Conservation (phyloP, 2,329 filamentous ascomycete genomes). For the Bipolaris victoriae region DNA sequence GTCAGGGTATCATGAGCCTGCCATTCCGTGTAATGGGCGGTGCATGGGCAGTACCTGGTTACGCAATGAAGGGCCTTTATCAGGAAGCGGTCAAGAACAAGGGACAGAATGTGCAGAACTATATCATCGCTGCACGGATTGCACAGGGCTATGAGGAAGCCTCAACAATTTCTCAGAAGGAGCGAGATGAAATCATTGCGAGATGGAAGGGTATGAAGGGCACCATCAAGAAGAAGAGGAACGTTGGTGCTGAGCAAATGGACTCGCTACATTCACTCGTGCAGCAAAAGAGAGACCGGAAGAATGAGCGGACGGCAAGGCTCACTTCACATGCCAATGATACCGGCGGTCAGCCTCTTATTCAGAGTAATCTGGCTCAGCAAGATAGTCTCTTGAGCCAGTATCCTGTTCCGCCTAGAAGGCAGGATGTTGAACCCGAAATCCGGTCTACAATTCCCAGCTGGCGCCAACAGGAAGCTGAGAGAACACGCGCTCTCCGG, state of each 20-base stretch:
- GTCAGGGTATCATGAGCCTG: conserved; percentile 81
- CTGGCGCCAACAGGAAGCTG: conserved; percentile 21
- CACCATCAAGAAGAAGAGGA: conserved; percentile 64
- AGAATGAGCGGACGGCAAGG: conserved; percentile 45
- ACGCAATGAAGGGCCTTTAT: conserved; percentile 81
- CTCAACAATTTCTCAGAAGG: conserved; percentile 59
- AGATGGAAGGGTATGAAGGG: conserved; percentile 68
- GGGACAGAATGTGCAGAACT: conserved; percentile 74
- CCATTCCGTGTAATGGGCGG: conserved; percentile 81
- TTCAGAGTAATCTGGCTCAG: conserved; percentile 21
- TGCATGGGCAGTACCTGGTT: conserved; percentile 70
- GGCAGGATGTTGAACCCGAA: conserved; percentile 18
- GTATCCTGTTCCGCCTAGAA: conserved; percentile 14
- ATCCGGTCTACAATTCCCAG: conserved; percentile 25
- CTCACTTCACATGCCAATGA: conserved; percentile 15
- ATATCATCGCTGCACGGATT: conserved; percentile 78
- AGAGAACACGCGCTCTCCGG: conserved; percentile 21
- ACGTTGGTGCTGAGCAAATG: conserved; percentile 56
- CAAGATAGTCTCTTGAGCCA: conserved; percentile 25
- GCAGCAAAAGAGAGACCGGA: conserved; percentile 41
- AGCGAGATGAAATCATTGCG: conserved; percentile 68
- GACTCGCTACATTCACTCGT: conserved; percentile 57
- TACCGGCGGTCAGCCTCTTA: conserved; percentile 25
- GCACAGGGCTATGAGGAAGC: conserved; percentile 75
- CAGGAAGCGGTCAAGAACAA: conserved; percentile 76